Evolutionary conservation across 345 rosid genomes (phyloP).

Genomic region (Eutrema heterophyllum): DNA sequence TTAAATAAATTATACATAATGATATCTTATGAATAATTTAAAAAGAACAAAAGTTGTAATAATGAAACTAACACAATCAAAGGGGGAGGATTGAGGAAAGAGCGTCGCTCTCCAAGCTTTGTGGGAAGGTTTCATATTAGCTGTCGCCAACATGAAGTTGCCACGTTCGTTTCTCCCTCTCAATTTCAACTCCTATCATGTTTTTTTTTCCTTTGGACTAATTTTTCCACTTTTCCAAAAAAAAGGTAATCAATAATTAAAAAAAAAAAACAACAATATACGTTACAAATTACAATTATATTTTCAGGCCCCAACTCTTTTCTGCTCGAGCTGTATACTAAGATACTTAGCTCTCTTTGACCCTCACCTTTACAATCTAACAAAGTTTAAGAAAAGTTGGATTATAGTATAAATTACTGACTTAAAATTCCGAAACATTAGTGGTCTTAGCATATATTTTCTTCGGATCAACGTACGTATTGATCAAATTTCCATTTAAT

Average conservation of each 20-base stretch:
- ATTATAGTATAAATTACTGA: neutral
- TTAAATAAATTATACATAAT: neutral
- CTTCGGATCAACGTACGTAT: neutral
- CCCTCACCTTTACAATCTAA: neutral
- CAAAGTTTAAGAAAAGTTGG: neutral
- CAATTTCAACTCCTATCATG: neutral
- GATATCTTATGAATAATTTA: neutral
- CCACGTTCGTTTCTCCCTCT: conserved; percentile 41
- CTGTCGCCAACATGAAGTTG: conserved; percentile 44
- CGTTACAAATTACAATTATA: neutral
- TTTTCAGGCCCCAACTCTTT: neutral
- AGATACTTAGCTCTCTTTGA: neutral
- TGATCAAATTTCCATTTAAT: neutral
- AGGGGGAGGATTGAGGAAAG: neutral
- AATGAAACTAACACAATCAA: conserved; percentile 11
- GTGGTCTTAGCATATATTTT: neutral
- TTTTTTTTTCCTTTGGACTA: neutral
- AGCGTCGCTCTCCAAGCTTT: conserved; percentile 31
- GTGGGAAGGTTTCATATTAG: conserved; percentile 38
- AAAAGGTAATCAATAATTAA: neutral
- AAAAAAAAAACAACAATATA: neutral
- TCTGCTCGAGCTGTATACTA: neutral
- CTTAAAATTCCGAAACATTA: neutral
- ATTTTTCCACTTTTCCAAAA: neutral
- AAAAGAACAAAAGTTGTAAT: neutral